phyloP scores from a whole-genome alignment of 768 basidiomycete genomes.

The Russula foetens region DNA sequence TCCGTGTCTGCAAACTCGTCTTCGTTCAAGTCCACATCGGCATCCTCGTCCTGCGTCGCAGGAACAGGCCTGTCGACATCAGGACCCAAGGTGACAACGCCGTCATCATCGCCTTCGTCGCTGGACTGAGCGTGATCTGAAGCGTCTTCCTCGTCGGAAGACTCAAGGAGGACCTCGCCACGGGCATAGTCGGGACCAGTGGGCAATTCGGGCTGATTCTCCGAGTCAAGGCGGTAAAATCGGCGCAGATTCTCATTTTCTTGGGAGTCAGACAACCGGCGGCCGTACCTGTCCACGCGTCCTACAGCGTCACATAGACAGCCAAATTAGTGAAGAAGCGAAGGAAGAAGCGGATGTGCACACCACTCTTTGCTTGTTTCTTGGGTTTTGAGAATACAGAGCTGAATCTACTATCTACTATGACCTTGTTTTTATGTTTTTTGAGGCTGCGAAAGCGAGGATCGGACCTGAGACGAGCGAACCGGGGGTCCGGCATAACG shows the following conservation, averaged over 20 bases:
- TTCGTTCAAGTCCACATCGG: constrained; percentile 77
- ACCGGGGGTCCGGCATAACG: constrained; percentile 56
- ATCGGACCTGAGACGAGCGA: constrained; percentile 79
- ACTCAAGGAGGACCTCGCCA: constrained; percentile 80
- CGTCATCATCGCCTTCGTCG: constrained; percentile 41
- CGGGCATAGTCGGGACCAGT: constrained; percentile 74
- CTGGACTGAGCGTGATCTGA: constrained; percentile 26
- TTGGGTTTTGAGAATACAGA: constrained; percentile 48
- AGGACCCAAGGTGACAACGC: constrained; percentile 43
- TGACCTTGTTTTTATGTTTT: constrained; percentile 72
- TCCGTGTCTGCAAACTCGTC: constrained; percentile 60
- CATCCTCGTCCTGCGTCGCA: constrained; percentile 34
- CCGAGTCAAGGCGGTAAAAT: constrained; percentile 68
- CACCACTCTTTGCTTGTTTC: constrained; percentile 27
- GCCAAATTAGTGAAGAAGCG: neutral
- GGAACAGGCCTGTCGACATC: constrained; percentile 37
- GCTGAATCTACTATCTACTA: constrained; percentile 90
- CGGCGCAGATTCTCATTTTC: constrained; percentile 69
- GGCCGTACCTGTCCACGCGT: constrained; percentile 87
- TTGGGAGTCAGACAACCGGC: constrained; percentile 55
- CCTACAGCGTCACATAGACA: constrained; percentile 18
- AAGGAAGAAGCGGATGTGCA: constrained; percentile 17
- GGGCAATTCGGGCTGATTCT: constrained; percentile 31
- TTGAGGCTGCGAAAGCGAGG: constrained; percentile 87
- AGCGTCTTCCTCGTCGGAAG: constrained; percentile 67